Base-by-base conservation (phyloP, 2,329 filamentous ascomycete species). In the Colletotrichum falcatum region DNA sequence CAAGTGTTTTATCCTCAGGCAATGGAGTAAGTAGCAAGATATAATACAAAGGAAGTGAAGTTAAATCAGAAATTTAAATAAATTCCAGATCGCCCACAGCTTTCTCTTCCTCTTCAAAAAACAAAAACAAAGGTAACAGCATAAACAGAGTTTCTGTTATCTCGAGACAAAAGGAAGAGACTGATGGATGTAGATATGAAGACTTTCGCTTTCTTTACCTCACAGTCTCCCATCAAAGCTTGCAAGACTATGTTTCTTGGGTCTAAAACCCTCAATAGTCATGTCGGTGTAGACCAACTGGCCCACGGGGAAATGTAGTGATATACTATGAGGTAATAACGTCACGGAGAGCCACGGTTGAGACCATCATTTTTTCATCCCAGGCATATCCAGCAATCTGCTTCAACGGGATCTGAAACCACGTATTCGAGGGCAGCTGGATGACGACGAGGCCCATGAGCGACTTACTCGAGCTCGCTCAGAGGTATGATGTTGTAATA, bases 161-260 rank as follows among this genome's bases (percentile, higher is more conserved):
- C 8, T 30, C 3, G 16, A 11, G 3, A 2, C 6, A 30, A 4
- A 20, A 8, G 0, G 2, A 28, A n/a, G 11, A 9, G 6, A 11
- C n/a, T n/a, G 8, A 9, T 14, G 12, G 3, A 9, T 1, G 0
- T 2, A 4, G 6, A 9, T 14, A 28, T 30, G 16, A 9, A 9
- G 3, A 28, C 1, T 9, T 9, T 28, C 7, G 14, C 7, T 16
- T 49, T 4, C 1, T 30, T 18, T 30, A 51, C 48, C 26, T 7
- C 5, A 18, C 23, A 16, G 6, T 5, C 6, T 9, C 30, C 7
- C 14, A 0, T 11, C 9, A 51, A 7, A 28, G 6, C 26, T 20
- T 3, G 7, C 48, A 9, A 9, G 16, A 26, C 14, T 30, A 28
- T 18, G 8, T 14, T 9, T 5, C 16, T 28, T n/a, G n/a, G n/a